Evolutionary conservation across 192 early-diverging fungal species (phyloP).

Genomic region (Chytriomyces confervae): DNA sequence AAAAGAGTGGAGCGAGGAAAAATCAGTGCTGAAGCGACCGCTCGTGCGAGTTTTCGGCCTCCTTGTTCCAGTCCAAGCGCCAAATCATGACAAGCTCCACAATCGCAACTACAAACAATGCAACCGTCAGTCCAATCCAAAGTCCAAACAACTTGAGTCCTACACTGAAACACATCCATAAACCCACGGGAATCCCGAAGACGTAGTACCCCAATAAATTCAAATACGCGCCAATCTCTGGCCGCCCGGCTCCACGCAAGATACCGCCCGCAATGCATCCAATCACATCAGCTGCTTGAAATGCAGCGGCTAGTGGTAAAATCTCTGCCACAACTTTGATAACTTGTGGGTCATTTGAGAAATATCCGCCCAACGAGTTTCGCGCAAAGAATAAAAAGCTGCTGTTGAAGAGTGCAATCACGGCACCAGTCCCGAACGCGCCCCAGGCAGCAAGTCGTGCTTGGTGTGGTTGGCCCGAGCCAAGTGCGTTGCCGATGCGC

Average conservation of each 20-base stretch:
- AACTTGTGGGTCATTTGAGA: conserved; percentile 72
- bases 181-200: conserved; percentile 30
- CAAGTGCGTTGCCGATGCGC: conserved; percentile 63
- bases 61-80: conserved; percentile 48
- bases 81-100: conserved; percentile 47
- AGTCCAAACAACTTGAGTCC: conserved; percentile 46
- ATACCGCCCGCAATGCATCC: conserved; percentile 62
- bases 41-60: conserved; percentile 38
- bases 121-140: conserved; percentile 56
- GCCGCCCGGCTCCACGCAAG: conserved; percentile 79
- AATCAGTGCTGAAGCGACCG: not conserved
- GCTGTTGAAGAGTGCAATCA: not conserved
- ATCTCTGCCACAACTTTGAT: conserved; percentile 72
- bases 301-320: conserved; percentile 76
- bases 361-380: conserved; percentile 56
- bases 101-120: conserved; percentile 58
- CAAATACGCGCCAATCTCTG: conserved; percentile 64
- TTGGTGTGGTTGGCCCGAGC: not conserved
- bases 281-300: conserved; percentile 56
- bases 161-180: conserved; percentile 45
- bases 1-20: not conserved
- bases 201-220: conserved; percentile 46
- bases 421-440: not conserved
- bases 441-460: not conserved
- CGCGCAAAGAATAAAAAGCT: not conserved